Percentiles rank a stretch among this genome's conserved stretches.
These are phyloP conservation scores for Fusarium humuli DNA, from an alignment of 2,329 filamentous ascomycete genomes.

Conservation along the genomic window DNA sequence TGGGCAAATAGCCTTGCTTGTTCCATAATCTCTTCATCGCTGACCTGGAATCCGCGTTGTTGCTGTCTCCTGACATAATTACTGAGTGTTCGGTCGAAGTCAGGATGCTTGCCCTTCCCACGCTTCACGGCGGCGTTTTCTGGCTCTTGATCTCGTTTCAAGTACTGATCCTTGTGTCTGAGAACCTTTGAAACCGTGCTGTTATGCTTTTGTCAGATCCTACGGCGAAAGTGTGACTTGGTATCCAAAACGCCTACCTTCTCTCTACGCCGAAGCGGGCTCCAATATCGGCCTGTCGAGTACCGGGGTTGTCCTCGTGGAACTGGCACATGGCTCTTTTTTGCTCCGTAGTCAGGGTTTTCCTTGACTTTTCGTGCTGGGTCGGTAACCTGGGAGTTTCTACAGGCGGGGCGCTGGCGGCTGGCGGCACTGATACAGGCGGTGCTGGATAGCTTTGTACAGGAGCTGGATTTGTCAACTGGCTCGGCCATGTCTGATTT, in stretches of 20 bases:
- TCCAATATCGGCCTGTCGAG: slow-evolving; percentile 97
- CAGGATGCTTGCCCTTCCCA: slow-evolving; percentile 84
- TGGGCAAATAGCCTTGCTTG: slow-evolving; percentile 85
- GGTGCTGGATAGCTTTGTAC: slow-evolving; percentile 67
- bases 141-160: slow-evolving; percentile 83
- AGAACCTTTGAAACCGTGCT: slow-evolving; percentile 99
- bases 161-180: slow-evolving; percentile 93
- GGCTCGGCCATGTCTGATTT: slow-evolving; percentile 77
- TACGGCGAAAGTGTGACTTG: slow-evolving; percentile 37
- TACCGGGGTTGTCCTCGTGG: slow-evolving; percentile 87
- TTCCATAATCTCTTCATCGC: slow-evolving; percentile 84
- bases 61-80: slow-evolving; percentile 89
- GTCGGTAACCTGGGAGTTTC: slow-evolving; percentile 46
- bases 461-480: slow-evolving; percentile 76
- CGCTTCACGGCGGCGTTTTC: slow-evolving; percentile 76
- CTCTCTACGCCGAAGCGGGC: slow-evolving; percentile 94
- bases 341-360: slow-evolving; percentile 91
- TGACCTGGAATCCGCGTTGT: slow-evolving; percentile 77
- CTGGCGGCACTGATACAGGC: slow-evolving; percentile 68
- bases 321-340: slow-evolving; percentile 94
- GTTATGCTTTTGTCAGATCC: slow-evolving; percentile 39
- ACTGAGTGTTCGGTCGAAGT: slow-evolving; percentile 90
- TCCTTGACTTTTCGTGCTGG: slow-evolving; percentile 74
- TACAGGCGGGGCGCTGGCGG: slow-evolving; percentile 62
- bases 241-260: slow-evolving; percentile 73